These are phyloP conservation scores for Luffa aegyptiaca DNA, from an alignment of 306 rosid species.

Conservation along the genomic window DNA sequence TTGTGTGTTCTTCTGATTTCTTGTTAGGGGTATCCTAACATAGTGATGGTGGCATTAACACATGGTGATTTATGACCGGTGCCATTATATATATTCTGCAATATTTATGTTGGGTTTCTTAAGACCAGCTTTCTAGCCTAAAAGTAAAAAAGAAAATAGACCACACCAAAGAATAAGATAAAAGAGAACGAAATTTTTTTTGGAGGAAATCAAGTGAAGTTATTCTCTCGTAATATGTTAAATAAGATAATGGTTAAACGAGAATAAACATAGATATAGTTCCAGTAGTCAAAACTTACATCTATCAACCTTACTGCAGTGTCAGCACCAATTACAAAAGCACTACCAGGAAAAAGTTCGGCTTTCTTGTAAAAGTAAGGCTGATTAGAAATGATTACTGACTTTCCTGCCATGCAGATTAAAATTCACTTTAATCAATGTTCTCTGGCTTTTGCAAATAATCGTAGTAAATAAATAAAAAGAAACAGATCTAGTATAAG, in stretches of 20 bases:
- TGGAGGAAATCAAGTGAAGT: neutral
- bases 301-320: conserved; percentile 75
- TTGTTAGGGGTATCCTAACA: too few relatives aligned
- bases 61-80: neutral
- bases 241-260: neutral
- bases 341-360: conserved; percentile 85
- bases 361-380: conserved; percentile 88
- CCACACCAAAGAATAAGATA: neutral
- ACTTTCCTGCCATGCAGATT: conserved; percentile 54
- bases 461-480: neutral
- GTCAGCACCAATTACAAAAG: conserved; percentile 89
- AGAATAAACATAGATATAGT: neutral
- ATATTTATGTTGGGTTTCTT: neutral
- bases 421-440: neutral
- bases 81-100: neutral
- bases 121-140: neutral
- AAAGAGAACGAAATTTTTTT: neutral
- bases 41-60: neutral
- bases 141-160: neutral
- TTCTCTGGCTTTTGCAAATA: neutral
- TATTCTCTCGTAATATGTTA: neutral
- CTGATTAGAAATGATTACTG: conserved; percentile 73
- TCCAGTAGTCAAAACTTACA: conserved; percentile 32
- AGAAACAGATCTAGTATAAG: neutral
- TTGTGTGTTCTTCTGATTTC: too few relatives aligned